Percentiles rank a stretch among this genome's conserved stretches.
Evolutionary conservation across 2,329 filamentous ascomycete species (phyloP).

Genomic region (Biscogniauxia mediterranea): DNA sequence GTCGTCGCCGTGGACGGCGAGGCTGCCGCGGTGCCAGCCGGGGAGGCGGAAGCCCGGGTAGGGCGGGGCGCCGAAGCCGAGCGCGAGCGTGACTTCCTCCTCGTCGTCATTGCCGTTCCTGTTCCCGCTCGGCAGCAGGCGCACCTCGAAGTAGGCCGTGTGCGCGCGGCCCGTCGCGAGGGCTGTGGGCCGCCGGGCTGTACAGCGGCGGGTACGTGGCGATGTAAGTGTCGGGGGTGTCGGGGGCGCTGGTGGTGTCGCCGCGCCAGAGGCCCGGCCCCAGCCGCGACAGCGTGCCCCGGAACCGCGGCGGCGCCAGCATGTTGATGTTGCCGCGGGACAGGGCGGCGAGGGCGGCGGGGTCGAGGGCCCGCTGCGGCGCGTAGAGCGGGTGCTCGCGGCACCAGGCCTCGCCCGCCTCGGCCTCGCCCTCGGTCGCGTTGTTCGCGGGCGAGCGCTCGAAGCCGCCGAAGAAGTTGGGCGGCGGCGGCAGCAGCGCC

Average conservation of each 20-base stretch:
- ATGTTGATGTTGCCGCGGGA: constrained; percentile 52
- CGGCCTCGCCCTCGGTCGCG: constrained; percentile 61
- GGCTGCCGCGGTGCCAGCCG: constrained; percentile 74
- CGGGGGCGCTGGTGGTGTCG: constrained; percentile 33
- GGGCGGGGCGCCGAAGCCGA: constrained; percentile 71
- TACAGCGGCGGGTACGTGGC: constrained; percentile 70
- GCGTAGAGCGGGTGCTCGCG: constrained; percentile 54
- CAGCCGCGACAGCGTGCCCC: constrained; percentile 44
- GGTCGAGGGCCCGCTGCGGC: constrained; percentile 51
- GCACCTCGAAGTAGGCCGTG: constrained; percentile 72
- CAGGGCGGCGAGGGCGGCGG: constrained; percentile 46
- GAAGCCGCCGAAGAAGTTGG: constrained; percentile 61
- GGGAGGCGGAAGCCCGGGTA: constrained; percentile 77
- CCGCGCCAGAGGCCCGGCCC: constrained; percentile 53
- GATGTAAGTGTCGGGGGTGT: constrained; percentile 60
- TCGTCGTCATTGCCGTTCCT: constrained; percentile 37
- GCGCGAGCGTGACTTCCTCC: constrained; percentile 52
- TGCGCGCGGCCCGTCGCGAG: constrained; percentile 41
- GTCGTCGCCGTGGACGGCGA: constrained; percentile 79
- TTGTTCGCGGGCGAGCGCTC: constrained; percentile 68
- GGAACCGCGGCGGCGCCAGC: constrained; percentile 48
- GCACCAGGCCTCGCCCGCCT: constrained; percentile 67
- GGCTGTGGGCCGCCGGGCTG: constrained; percentile 56
- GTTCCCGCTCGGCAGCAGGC: no score
- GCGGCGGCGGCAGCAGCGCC: constrained; percentile 69